Evolutionary conservation across 176 grass and related monocot genomes (phyloP), one percentile per base, ranked within the genome.

Genomic region (Phyllostachys edulis): DNA sequence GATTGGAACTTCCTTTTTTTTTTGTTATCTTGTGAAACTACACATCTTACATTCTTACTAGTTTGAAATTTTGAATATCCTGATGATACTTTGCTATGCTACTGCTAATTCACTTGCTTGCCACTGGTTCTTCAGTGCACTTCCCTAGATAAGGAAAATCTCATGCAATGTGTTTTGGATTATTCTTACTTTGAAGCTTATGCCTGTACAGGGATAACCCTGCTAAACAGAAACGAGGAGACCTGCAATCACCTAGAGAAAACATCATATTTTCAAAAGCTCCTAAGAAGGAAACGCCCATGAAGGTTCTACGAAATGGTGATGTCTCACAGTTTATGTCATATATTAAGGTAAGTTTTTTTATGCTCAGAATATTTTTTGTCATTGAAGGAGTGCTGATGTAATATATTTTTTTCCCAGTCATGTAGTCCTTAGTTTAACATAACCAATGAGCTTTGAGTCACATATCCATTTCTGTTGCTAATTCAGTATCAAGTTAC

Each of bases 311-410:
- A 8, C 51, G 62, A 52, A 85, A 73, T 57, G 63, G 72, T 32
- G 88, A 81, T 21, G 69, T 60, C 69, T 44, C 72, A 64, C 86
- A 90, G 80, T 90, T 71, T 66, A 82, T 90, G 88, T 90, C 88
- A 65, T 90, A 82, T 85, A 90, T 90, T 71, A 85, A 85, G 83
- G 88, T 89, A 36, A 89, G 20, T 26, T 69, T 63, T 20, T 49
- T 62, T 12, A 23, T 52, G 24, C 56, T 38, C 63, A 36, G n/a
- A 8, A 40, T 12, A 32, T 2, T 40, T 67, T 24, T 77, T 9
- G 5, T 54, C 63, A 50, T 63, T 59, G 62, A 65, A 37, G 3
- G 9, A 66, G 42, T 20, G 0, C 3, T n/a, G 21, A 66, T 67
- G 61, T 23, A 79, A 60, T 12, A 57, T 60, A 70, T 37, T 7